Evolutionary conservation across 2,329 filamentous ascomycete species (phyloP), one percentile per base, ranked within the genome.

Genomic region (Venturia pyrina): DNA sequence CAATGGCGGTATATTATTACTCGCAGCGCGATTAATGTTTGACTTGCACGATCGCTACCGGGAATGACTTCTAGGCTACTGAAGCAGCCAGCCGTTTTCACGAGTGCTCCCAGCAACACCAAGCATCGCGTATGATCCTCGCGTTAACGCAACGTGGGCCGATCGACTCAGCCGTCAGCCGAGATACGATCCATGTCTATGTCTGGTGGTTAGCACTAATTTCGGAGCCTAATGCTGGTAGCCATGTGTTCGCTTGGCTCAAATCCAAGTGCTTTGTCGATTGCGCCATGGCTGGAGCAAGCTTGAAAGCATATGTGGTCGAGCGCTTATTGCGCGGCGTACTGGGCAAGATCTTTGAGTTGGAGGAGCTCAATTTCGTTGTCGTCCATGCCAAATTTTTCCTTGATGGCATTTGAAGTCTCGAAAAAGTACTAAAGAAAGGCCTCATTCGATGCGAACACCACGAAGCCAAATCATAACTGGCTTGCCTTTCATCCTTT

Each of bases 181-280:
- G 32, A 59, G 53, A n/a, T n/a, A 21, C 37, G 34, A 56, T 56
- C 50, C 24, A 34, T 57, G 50, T 19, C 70, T 68, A 70, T 66
- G 66, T 67, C 69, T 72, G 72, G 69, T 67, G 63, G 67, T 67
- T 64, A 57, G 64, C 59, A 59, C 66, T 68, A 64, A 69, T 72
- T 69, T 68, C 70, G 66, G 63, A 37, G 59, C 67, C 70, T 70
- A 66, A 72, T 70, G 50, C 50, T 57, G 50, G 50, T 8, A 57
- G 32, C 2, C 2, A 28, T 28, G 28, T 28, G 28, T 28, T 57
- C 50, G 24, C 13, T 24, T 10, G 2, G 50, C 24, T 21, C 11
- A 57, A 19, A 37, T 8, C 13, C 11, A 34, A 57, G 13, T 32
- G 50, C 24, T 32, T 37, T n/a, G 28, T 59, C 32, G 32, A 32